These are phyloP conservation scores for Mortierella hygrophila DNA, from an alignment of 192 early-diverging fungal genomes.

Conservation along the genomic window DNA sequence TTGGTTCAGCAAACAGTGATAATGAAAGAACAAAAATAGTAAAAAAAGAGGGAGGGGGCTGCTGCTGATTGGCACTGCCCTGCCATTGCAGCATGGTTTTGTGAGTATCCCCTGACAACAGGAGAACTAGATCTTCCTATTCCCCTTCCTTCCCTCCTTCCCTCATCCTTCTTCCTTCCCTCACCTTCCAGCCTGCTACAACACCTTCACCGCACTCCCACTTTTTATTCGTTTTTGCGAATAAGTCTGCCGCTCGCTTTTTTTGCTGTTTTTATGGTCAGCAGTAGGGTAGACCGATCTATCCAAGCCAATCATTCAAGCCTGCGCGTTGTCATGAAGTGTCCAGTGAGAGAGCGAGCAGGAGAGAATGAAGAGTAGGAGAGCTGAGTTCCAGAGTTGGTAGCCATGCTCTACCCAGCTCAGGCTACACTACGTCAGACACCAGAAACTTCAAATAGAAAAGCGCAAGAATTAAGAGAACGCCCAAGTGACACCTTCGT, in stretches of 20 bases:
- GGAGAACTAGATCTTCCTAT: neutral
- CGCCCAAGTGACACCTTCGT: neutral
- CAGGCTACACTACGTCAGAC: neutral
- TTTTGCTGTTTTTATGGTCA: neutral
- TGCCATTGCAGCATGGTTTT: neutral
- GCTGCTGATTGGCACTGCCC: neutral
- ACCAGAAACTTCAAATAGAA: neutral
- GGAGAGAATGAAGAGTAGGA: neutral
- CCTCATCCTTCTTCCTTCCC: neutral
- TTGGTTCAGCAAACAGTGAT: neutral
- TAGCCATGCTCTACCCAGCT: neutral
- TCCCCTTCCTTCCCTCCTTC: neutral
- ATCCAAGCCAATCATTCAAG: too few relatives aligned
- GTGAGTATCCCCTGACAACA: neutral
- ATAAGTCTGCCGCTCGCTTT: neutral
- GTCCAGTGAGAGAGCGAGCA: too few relatives aligned
- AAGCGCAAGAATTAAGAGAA: neutral
- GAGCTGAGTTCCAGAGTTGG: constrained; percentile 2
- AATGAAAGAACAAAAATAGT: neutral
- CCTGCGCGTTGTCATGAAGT: too few relatives aligned
- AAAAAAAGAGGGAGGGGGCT: neutral
- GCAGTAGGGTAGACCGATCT: too few relatives aligned
- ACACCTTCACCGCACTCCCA: neutral
- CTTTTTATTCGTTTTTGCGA: neutral
- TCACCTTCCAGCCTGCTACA: neutral